phyloP scores from a whole-genome alignment of 2,329 filamentous ascomycete genomes.

The Apiospora saccharicola region DNA sequence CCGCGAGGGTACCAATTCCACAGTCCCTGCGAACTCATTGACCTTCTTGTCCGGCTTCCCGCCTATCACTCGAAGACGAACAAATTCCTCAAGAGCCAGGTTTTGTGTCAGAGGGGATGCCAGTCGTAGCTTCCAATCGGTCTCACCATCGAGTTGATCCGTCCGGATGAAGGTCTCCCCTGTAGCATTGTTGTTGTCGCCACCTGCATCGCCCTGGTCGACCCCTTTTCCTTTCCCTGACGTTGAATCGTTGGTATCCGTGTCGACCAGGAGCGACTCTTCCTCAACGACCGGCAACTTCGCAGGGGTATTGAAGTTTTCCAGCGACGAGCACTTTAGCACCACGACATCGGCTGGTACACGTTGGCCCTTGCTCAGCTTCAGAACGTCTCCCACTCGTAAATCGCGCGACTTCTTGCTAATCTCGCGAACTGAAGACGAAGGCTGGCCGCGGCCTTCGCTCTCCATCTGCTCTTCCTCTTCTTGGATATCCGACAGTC shows the following conservation, averaged over 20 bases:
- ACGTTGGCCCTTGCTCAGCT: conserved; percentile 88
- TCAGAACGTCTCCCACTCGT: conserved; percentile 94
- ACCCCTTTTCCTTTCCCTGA: conserved; percentile 47
- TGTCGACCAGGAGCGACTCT: conserved; percentile 50
- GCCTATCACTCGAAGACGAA: conserved; percentile 74
- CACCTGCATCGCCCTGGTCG: conserved; percentile 42
- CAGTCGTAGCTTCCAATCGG: conserved; percentile 95
- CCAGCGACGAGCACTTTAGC: conserved; percentile 77
- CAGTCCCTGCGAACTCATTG: conserved; percentile 91
- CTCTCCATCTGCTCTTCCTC: conserved; percentile 66
- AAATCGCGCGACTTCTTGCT: conserved; percentile 86
- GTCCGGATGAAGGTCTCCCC: conserved; percentile 97
- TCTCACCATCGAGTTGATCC: conserved; percentile 96
- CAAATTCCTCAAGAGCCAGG: conserved; percentile 76
- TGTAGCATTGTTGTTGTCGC: conserved; percentile 47
- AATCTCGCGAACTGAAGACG: conserved; percentile 68
- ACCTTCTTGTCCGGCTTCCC: conserved; percentile 93
- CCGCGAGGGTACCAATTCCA: conserved; percentile 73
- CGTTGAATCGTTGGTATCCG: conserved; percentile 35
- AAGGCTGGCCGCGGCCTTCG: conserved; percentile 49
- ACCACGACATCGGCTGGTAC: conserved; percentile 95
- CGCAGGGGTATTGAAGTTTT: conserved; percentile 47
- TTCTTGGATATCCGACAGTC: conserved; percentile 72
- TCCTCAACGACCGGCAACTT: conserved; percentile 40
- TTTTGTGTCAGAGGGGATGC: conserved; percentile 86